Percentiles rank a stretch among this genome's conserved stretches.
phyloP scores from a whole-genome alignment of 805 yeast genomes.

The Spathaspora gorwiae region DNA sequence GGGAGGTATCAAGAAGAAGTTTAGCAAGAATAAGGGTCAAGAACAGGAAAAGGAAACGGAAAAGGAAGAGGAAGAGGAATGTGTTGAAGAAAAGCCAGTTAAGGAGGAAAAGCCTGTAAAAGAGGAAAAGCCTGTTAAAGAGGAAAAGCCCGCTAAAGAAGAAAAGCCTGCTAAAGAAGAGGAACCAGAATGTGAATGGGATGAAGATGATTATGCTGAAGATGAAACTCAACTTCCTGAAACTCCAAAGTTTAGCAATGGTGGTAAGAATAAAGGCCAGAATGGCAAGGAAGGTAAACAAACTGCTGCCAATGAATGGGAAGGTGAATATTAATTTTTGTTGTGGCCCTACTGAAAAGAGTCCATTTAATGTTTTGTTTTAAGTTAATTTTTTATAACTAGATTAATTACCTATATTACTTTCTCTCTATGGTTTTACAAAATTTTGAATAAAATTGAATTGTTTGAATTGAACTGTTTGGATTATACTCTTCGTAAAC shows the following conservation, averaged over 20 bases:
- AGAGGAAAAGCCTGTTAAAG: not conserved
- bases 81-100: not conserved
- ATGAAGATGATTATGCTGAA: not conserved
- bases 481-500: no score
- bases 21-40: conserved; percentile 2
- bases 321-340: no score
- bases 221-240: not conserved
- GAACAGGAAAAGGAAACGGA: conserved; percentile 1
- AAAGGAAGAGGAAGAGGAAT: conserved; percentile 1
- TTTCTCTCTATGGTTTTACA: no score
- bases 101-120: not conserved
- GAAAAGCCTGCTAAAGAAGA: not conserved
- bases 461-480: no score
- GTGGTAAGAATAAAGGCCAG: not conserved
- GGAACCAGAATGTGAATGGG: not conserved
- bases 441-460: no score
- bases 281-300: not conserved
- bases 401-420: no score
- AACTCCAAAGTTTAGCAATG: not conserved
- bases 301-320: no score
- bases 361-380: no score
- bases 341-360: no score
- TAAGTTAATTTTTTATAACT: no score
- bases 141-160: not conserved
- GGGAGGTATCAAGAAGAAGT: conserved; percentile 1